Percentiles rank a stretch among this genome's conserved stretches.
phyloP scores from a whole-genome alignment of 2,329 filamentous ascomycete species.

The Fusarium armeniacum region DNA sequence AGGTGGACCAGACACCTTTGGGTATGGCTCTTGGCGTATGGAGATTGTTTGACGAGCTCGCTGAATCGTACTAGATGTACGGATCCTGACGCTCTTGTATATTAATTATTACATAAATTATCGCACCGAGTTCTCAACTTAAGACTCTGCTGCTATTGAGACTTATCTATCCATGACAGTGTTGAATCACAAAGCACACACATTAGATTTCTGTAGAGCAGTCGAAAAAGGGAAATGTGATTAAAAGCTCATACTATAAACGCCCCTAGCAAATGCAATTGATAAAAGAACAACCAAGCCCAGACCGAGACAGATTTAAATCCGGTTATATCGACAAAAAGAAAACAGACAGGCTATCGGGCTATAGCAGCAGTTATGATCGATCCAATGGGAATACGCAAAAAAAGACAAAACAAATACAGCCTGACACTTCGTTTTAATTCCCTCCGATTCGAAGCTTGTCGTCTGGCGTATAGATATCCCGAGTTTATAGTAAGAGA shows the following conservation, averaged over 20 bases:
- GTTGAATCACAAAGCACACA: neutral
- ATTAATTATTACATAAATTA: slow-evolving; percentile 14
- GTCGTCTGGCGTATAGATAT: slow-evolving; percentile 10
- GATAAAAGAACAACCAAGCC: slow-evolving; percentile 43
- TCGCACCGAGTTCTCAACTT: neutral
- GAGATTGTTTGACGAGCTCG: slow-evolving; percentile 21
- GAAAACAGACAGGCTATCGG: slow-evolving; percentile 33
- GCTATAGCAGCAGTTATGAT: slow-evolving; percentile 37
- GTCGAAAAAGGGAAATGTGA: slow-evolving; percentile 41
- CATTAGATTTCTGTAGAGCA: neutral
- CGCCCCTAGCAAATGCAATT: slow-evolving; percentile 49
- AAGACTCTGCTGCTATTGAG: neutral
- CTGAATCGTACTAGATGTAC: neutral
- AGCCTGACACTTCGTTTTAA: slow-evolving; percentile 19
- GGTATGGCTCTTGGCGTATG: slow-evolving; percentile 41
- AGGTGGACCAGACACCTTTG: slow-evolving; percentile 47
- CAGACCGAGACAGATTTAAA: slow-evolving; percentile 37
- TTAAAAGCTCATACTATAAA: slow-evolving; percentile 52
- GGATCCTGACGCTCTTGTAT: neutral
- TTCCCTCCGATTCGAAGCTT: slow-evolving; percentile 11
- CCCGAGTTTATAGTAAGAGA: neutral
- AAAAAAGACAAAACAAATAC: slow-evolving; percentile 35
- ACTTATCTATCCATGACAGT: neutral
- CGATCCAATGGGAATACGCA: slow-evolving; percentile 42
- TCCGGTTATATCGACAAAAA: slow-evolving; percentile 38